Evolutionary conservation across 495 filamentous ascomycete species (phyloP), one percentile per base, ranked within the genome.

Genomic region (Tuber melanosporum): DNA sequence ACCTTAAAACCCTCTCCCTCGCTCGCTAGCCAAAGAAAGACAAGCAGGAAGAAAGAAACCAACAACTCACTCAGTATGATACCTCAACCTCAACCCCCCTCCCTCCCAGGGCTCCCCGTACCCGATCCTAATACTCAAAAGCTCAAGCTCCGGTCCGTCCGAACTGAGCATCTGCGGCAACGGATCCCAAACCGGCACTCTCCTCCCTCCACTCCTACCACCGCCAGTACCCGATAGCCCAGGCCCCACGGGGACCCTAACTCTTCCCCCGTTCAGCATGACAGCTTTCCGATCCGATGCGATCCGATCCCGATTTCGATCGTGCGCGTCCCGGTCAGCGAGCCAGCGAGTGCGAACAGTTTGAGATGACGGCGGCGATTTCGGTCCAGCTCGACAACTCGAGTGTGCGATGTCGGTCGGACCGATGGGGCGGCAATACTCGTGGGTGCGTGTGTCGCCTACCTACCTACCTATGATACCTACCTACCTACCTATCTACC

Each of bases 21-120:
- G 52, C 52, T 62, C 22, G 9, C n/a, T 39, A 1, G 22, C 49
- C 20, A 32, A 62, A 43, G 46, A 44, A 39, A 70, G 17, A 57
- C 17, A 49, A 75, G 75, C 42, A 49, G 43, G 8, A 62, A 73
- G 46, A 47, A 71, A 75, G 72, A 62, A 49, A 49, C 71, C 70
- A 70, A 49, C 71, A 78, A 72, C 77, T 79, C 77, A 78, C 77
- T 79, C 77, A 73, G 75, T 71, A 39, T 76, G 70, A 77, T 78
- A 79, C 77, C 77, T 78, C 75, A 79, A 71, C 75, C 75, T 62
- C 71, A 77, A 47, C 44, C 66, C 77, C 44, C 76, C 77, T 44
- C 76, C 77, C 47, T 26, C 22, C 77, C 75, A 74, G 45, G 39
- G 39, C 71, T 72, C 41, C 44, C 71, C 62, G 75, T 71, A 71